These are phyloP conservation scores for Achlya hypogyna DNA, from an alignment of 352 stramenopile genomes.

Conservation along the genomic window DNA sequence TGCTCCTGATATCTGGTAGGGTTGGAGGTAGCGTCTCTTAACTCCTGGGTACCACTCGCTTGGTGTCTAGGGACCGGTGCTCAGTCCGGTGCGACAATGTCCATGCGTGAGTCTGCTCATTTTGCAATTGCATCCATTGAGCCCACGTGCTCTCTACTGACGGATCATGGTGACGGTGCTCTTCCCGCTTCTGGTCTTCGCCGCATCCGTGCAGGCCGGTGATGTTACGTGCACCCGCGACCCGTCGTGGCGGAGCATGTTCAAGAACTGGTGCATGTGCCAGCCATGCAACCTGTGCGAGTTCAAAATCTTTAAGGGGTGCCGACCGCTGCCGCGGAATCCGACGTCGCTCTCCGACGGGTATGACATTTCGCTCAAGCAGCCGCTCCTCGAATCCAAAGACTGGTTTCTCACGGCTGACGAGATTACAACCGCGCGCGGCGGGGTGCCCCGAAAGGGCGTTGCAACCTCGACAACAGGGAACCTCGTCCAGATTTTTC, in stretches of 20 bases:
- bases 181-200: background rate
- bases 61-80: too few relatives aligned
- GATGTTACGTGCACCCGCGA: background rate
- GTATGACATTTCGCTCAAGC: background rate
- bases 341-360: background rate
- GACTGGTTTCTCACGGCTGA: slow-evolving; percentile 21
- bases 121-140: too few relatives aligned
- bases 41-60: too few relatives aligned
- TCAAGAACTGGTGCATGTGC: slow-evolving; percentile 30
- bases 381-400: slow-evolving; percentile 7
- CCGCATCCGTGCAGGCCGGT: background rate
- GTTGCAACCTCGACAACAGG: background rate
- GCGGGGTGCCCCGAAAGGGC: slow-evolving; percentile 3
- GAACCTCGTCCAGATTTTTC: slow-evolving; percentile 15
- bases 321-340: slow-evolving; percentile 21
- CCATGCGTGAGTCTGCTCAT: too few relatives aligned
- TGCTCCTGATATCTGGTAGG: too few relatives aligned
- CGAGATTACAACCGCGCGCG: slow-evolving; percentile 15
- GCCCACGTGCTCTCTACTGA: too few relatives aligned
- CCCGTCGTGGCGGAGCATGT: slow-evolving; percentile 13
- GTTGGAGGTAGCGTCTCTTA: too few relatives aligned
- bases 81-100: too few relatives aligned
- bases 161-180: background rate
- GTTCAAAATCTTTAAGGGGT: slow-evolving; percentile 24
- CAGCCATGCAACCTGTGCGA: slow-evolving; percentile 32